Conservation (phyloP, 352 stramenopile species). For the Synura sp. region DNA sequence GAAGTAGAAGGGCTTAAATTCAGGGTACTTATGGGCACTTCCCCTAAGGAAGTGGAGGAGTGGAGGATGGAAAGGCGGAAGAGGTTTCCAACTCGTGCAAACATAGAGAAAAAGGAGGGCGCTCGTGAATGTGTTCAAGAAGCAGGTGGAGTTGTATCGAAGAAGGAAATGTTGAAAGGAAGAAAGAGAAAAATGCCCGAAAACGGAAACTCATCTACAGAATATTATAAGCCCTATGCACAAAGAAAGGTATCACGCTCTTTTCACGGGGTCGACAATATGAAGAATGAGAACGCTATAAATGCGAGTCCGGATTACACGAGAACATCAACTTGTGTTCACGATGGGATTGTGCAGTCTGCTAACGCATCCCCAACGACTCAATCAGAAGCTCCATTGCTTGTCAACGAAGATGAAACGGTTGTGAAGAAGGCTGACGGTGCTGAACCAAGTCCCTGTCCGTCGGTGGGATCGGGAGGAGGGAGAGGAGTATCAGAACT, state of each 20-base stretch:
- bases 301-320: background rate
- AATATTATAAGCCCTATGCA: too few relatives aligned
- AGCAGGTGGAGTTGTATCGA: too few relatives aligned
- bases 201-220: too few relatives aligned
- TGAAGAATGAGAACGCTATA: background rate
- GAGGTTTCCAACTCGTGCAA: slow-evolving; percentile 4
- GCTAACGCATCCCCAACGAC: background rate
- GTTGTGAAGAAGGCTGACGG: too few relatives aligned
- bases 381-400: background rate
- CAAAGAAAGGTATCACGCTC: too few relatives aligned
- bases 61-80: background rate
- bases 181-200: too few relatives aligned
- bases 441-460: too few relatives aligned
- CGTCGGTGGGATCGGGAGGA: background rate
- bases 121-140: too few relatives aligned
- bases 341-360: background rate
- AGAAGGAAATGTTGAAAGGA: too few relatives aligned
- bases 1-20: slow-evolving; percentile 36
- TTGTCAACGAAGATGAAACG: background rate
- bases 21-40: slow-evolving; percentile 2
- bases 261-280: background rate
- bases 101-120: too few relatives aligned
- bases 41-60: slow-evolving; percentile 12
- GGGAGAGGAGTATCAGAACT: background rate
- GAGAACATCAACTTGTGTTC: background rate